Conservation (phyloP, 225 moss, liverwort and hornwort species). For the Polytrichum commune region DNA sequence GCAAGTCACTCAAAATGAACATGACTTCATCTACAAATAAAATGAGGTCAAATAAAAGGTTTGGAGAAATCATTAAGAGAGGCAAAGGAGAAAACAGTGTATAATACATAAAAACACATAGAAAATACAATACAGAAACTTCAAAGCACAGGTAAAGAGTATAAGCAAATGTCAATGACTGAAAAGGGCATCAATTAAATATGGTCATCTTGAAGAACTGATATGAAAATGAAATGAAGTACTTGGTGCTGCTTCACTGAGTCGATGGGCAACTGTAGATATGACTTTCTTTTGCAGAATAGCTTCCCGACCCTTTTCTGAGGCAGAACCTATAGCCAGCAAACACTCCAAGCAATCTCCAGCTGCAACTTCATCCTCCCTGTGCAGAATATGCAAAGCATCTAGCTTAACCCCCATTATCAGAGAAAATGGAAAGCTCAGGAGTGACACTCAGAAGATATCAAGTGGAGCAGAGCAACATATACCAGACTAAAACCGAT, state of each 20-base stretch:
- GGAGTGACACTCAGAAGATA: too few species aligned
- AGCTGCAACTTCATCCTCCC: constrained; percentile 70
- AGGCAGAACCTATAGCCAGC: constrained; percentile 69
- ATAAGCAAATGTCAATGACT: too few species aligned
- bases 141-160: too few species aligned
- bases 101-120: too few species aligned
- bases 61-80: too few species aligned
- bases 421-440: background rate
- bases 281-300: constrained; percentile 43
- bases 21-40: too few species aligned
- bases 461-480: too few species aligned
- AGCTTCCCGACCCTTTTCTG: constrained; percentile 61
- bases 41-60: too few species aligned
- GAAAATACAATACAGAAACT: background rate
- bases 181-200: too few species aligned
- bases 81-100: too few species aligned
- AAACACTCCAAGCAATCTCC: constrained; percentile 88
- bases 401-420: background rate
- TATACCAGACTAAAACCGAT: too few species aligned
- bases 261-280: constrained; percentile 42
- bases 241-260: constrained; percentile 66
- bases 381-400: constrained; percentile 27
- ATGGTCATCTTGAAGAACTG: background rate
- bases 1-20: too few species aligned
- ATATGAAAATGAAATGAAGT: constrained; percentile 18